Percentiles rank a stretch among this genome's conserved stretches.
Evolutionary conservation across 148 eudicot species (phyloP).

Genomic region (Vaccinium darrowii): DNA sequence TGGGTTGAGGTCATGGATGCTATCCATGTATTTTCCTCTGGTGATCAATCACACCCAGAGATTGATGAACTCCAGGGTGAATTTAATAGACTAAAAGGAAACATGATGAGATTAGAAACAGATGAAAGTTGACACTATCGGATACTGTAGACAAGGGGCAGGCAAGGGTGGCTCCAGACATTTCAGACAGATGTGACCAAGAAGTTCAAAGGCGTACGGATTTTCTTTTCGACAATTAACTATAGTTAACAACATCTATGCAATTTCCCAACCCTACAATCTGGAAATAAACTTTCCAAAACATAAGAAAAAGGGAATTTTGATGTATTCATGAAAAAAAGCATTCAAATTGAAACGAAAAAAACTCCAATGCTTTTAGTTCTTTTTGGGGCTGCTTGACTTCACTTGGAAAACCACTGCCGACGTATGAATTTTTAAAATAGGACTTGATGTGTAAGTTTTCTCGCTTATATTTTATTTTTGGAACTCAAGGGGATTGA

Average conservation of each 20-base stretch:
- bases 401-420: neutral
- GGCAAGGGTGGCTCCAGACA: neutral
- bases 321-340: neutral
- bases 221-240: neutral
- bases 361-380: neutral
- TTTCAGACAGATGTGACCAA: neutral
- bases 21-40: slow-evolving; percentile 57
- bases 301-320: neutral
- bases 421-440: neutral
- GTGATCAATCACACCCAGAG: slow-evolving; percentile 56
- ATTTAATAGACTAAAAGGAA: slow-evolving; percentile 34
- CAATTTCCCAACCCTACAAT: neutral
- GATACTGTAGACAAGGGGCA: neutral
- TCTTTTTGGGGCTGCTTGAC: neutral
- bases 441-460: neutral
- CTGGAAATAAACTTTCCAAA: neutral
- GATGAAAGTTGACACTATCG: slow-evolving; percentile 23
- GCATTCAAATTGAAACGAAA: neutral
- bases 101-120: slow-evolving; percentile 30
- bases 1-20: slow-evolving; percentile 57
- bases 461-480: neutral
- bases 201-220: neutral
- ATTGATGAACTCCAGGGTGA: slow-evolving; percentile 47
- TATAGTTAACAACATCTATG: neutral
- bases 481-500: neutral